phyloP scores from a whole-genome alignment of 106 monocot genomes.

The Alisma plantagoaquatica region DNA sequence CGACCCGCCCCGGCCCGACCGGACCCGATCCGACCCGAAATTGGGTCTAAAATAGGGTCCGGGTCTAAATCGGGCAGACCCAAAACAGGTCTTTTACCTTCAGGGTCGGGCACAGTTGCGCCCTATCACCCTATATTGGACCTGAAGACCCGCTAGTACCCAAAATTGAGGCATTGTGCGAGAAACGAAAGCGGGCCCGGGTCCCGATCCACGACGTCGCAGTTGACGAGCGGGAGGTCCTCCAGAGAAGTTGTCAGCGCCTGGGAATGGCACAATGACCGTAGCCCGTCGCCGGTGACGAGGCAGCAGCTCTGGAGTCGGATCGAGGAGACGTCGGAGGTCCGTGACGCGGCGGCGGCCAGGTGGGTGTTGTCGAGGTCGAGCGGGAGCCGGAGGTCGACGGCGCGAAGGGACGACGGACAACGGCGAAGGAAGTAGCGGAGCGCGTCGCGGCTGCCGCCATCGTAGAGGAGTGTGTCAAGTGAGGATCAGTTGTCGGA shows the following conservation, averaged over 20 bases:
- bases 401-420: conserved; percentile 20
- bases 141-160: too few species aligned
- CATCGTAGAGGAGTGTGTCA: conserved; percentile 52
- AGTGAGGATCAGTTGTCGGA: conserved; percentile 53
- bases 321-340: conserved; percentile 17
- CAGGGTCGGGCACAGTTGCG: too few species aligned
- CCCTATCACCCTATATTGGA: too few species aligned
- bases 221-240: conserved; percentile 60
- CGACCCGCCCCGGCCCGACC: too few species aligned
- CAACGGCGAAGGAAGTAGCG: conserved; percentile 39
- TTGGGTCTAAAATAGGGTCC: too few species aligned
- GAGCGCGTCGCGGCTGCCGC: conserved; percentile 63
- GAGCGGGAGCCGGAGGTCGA: conserved; percentile 74
- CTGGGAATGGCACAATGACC: conserved; percentile 30
- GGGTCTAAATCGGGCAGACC: too few species aligned
- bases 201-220: conserved; percentile 65
- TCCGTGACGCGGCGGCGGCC: conserved; percentile 24
- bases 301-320: conserved; percentile 79
- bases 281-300: conserved; percentile 58
- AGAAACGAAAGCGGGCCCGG: conserved; percentile 53
- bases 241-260: conserved; percentile 25
- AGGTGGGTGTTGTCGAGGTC: conserved; percentile 72
- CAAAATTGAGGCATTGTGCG: conserved; percentile 39
- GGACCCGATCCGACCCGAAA: too few species aligned
- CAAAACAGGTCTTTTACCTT: too few species aligned